These are phyloP conservation scores for Batkoa obscura DNA, from an alignment of 371 early-diverging fungal genomes.

Conservation along the genomic window DNA sequence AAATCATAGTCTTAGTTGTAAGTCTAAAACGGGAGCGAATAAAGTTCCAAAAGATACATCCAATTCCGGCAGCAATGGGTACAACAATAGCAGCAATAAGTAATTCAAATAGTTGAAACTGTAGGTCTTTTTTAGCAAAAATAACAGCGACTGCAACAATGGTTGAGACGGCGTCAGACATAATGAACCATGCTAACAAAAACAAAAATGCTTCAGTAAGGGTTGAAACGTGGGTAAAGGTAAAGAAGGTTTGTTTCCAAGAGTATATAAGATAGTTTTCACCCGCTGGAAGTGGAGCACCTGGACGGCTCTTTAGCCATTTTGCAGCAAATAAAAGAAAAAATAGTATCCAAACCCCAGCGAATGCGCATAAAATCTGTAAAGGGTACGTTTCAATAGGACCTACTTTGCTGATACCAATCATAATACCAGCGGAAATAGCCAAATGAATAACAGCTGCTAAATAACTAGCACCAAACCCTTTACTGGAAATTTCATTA, in stretches of 20 bases:
- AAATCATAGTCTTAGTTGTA: conserved; percentile 9
- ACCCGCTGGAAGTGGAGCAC: conserved; percentile 26
- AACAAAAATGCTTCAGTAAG: conserved; percentile 20
- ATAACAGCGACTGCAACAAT: conserved; percentile 18
- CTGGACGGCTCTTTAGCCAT: conserved; percentile 26
- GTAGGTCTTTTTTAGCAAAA: conserved; percentile 9
- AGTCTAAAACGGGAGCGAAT: conserved; percentile 19
- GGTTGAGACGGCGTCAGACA: conserved; percentile 19
- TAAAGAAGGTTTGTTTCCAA: conserved; percentile 15
- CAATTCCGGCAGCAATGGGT: conserved; percentile 23
- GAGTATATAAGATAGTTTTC: conserved; percentile 22
- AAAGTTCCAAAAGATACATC: conserved; percentile 25
- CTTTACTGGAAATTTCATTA: conserved; percentile 22
- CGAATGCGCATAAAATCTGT: conserved; percentile 23
- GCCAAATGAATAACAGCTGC: conserved; percentile 20
- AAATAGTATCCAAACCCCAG: conserved; percentile 28
- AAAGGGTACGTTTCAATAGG: conserved; percentile 1
- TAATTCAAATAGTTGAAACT: conserved; percentile 7
- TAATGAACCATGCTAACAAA: conserved; percentile 18
- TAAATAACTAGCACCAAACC: conserved; percentile 22
- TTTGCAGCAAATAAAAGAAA: conserved; percentile 14
- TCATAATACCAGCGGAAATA: conserved; percentile 20
- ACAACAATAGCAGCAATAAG: conserved; percentile 20
- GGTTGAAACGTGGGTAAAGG: conserved; percentile 10
- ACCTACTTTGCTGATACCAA: conserved; percentile 11